Evolutionary conservation across 495 filamentous ascomycete species (phyloP).

Genomic region (Daldinia caldariorum): DNA sequence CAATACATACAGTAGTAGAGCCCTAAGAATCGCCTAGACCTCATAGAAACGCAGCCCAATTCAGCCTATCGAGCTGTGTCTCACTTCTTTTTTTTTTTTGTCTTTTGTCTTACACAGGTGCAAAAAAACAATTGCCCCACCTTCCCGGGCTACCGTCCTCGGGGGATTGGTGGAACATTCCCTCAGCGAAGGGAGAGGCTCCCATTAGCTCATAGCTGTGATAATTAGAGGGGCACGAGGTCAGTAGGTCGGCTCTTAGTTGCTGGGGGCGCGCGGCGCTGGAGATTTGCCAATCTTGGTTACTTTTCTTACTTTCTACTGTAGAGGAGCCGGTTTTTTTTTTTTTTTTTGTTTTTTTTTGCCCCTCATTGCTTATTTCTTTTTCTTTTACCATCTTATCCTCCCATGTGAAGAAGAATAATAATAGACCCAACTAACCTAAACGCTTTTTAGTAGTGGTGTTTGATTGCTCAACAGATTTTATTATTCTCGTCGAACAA

Average conservation of each 20-base stretch:
- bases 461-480: slow-evolving; percentile 20
- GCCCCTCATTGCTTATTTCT: slow-evolving; percentile 31
- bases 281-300: slow-evolving; percentile 40
- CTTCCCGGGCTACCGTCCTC: slow-evolving; percentile 14
- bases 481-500: slow-evolving; percentile 19
- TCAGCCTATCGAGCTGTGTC: neutral
- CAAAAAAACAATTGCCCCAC: slow-evolving; percentile 1
- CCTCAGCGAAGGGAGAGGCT: slow-evolving; percentile 20
- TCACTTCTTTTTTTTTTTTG: neutral
- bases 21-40: slow-evolving; percentile 3
- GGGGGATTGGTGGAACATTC: slow-evolving; percentile 39
- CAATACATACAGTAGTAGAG: neutral
- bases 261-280: slow-evolving; percentile 10
- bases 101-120: neutral
- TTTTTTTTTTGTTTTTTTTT: no score
- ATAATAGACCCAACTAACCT: neutral
- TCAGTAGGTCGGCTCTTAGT: slow-evolving; percentile 8
- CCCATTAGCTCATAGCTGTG: slow-evolving; percentile 21
- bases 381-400: slow-evolving; percentile 1
- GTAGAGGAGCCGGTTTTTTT: no score
- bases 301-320: slow-evolving; percentile 11
- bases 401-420: slow-evolving; percentile 24
- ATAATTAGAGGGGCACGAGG: slow-evolving; percentile 10
- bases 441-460: slow-evolving; percentile 12
- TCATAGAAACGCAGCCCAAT: neutral